Evolutionary conservation across 495 filamentous ascomycete species (phyloP), one percentile per base, ranked within the genome.

Genomic region (Aspergillus heteromorphus): DNA sequence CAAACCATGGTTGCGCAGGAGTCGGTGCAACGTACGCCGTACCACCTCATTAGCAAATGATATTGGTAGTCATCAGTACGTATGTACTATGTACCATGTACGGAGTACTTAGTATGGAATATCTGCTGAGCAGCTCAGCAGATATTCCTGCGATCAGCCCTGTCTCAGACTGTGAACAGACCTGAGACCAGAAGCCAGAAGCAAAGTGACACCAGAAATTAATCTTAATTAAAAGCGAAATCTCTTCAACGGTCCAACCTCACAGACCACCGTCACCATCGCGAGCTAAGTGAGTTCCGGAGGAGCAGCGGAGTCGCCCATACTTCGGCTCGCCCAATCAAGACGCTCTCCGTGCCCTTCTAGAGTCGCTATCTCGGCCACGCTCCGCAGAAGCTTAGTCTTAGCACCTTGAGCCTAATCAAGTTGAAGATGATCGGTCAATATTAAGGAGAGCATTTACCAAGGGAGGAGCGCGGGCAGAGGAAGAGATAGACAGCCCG

Each of bases 381-480:
- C 43, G 10, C 43, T 47, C 43, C 43, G 43, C 43, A 29, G 43
- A 47, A 47, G 43, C 43, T 47, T 47, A 29, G 43, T 21, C 6
- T 27, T 47, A 47, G 43, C 43, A 47, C 19, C 43, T 25, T 27
- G 43, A 47, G 43, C 14, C 23, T 47, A 29, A 47, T 47, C 27
- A 47, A 29, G 43, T 27, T 27, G 27, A 4, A 27, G 34, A 38
- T n/a, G 34, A 38, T 38, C 34, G 34, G 34, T 38, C 34, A n/a
- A 14, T 38, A 38, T 38, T 38, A 38, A n/a, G 34, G 23, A 9
- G 21, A 47, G 29, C 16, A 47, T 7, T 47, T 9, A 13, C 2
- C 9, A 4, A 47, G 25, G 21, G 21, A 16, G 16, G 13, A 20
- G 42, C 3, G 11, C 7, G 3, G 43, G 21, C 5, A 2, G 21